A percentile compares a stretch with the other conserved stretches of the same genome.
phyloP scores from a whole-genome alignment of 179 eudicot species.

The Beta macrorhiza region DNA sequence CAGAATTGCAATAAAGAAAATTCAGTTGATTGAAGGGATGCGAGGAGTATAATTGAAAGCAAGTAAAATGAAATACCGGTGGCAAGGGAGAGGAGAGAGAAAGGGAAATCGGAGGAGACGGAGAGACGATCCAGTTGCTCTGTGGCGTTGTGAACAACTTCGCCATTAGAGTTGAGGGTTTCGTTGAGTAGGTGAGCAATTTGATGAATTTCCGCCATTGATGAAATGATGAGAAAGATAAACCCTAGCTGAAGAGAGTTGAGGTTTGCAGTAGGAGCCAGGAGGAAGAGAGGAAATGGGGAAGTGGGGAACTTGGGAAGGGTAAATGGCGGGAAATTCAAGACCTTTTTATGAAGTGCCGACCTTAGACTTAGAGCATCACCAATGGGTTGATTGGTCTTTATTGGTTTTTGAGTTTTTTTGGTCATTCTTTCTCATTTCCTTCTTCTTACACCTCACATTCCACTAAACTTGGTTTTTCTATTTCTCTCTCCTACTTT shows the following conservation, averaged over 20 bases:
- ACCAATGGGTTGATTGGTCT: no score
- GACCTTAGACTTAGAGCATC: no score
- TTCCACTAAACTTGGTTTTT: no score
- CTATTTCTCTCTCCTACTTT: no score
- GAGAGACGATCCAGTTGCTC: constrained; percentile 52
- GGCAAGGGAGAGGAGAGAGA: constrained; percentile 54
- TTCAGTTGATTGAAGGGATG: neutral
- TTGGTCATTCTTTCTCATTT: no score
- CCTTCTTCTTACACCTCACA: no score
- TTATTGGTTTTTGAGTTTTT: no score
- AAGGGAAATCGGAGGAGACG: constrained; percentile 48
- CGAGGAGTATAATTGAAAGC: neutral
- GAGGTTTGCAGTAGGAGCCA: neutral
- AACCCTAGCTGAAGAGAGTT: constrained; percentile 24
- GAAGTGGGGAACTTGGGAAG: neutral
- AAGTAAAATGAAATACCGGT: constrained; percentile 38
- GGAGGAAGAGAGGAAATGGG: neutral
- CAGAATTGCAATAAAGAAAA: neutral
- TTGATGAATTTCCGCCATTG: constrained; percentile 53
- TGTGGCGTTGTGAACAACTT: constrained; percentile 37
- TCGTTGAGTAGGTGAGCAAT: constrained; percentile 48
- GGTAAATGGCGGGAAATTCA: constrained; percentile 22
- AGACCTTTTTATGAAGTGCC: neutral
- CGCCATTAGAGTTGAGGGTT: constrained; percentile 57
- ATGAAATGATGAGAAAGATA: neutral